phyloP scores from a whole-genome alignment of 2,329 filamentous ascomycete genomes.

The Cladorrhinum sp. region DNA sequence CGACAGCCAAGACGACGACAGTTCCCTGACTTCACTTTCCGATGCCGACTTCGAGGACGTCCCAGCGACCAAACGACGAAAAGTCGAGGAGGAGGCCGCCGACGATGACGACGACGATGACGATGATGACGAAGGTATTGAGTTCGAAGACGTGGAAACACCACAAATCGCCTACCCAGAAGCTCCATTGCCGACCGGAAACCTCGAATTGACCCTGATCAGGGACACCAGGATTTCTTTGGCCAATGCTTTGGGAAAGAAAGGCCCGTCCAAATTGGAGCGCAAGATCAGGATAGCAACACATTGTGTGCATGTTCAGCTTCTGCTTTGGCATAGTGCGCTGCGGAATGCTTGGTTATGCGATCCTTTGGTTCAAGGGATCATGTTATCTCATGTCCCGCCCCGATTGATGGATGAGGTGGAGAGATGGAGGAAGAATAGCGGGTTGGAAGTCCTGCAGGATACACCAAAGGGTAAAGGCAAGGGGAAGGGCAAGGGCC shows the following conservation, averaged over 20 bases:
- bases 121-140: slow-evolving; percentile 61
- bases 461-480: slow-evolving; percentile 31
- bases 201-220: slow-evolving; percentile 70
- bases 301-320: slow-evolving; percentile 86
- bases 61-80: slow-evolving; percentile 29
- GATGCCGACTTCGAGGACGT: slow-evolving; percentile 58
- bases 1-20: slow-evolving; percentile 43
- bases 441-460: slow-evolving; percentile 54
- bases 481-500: slow-evolving; percentile 35
- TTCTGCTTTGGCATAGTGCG: slow-evolving; percentile 85
- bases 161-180: slow-evolving; percentile 39
- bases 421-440: slow-evolving; percentile 68
- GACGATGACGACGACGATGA: slow-evolving; percentile 39
- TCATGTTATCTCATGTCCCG: slow-evolving; percentile 70
- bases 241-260: slow-evolving; percentile 66
- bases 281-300: slow-evolving; percentile 72
- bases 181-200: slow-evolving; percentile 54
- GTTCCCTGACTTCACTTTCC: slow-evolving; percentile 49
- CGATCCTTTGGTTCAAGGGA: slow-evolving; percentile 70
- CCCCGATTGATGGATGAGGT: slow-evolving; percentile 67
- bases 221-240: slow-evolving; percentile 58
- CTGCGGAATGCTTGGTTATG: slow-evolving; percentile 81
- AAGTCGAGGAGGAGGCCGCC: slow-evolving; percentile 36
- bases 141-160: slow-evolving; percentile 56
- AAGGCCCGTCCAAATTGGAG: slow-evolving; percentile 82